phyloP scores from a whole-genome alignment of 139 green algal species.

The Chlamydomonas sp. region DNA sequence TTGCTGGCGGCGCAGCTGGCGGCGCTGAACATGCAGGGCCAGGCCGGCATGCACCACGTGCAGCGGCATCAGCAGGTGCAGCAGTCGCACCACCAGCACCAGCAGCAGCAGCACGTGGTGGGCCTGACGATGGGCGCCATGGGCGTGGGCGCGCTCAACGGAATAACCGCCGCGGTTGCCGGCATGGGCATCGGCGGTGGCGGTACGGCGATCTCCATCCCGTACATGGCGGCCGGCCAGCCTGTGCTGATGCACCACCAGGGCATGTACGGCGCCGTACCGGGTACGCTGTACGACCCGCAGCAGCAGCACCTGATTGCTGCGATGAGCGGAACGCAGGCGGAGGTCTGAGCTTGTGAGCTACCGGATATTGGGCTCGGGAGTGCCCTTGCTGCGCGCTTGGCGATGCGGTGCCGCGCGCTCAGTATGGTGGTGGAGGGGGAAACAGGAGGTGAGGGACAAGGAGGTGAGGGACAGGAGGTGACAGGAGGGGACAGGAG shows the following conservation, averaged over 20 bases:
- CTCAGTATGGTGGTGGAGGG: no score
- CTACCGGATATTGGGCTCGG: no score
- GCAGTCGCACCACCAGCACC: background rate
- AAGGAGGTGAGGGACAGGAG: no score
- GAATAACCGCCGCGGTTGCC: background rate
- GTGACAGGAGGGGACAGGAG: no score
- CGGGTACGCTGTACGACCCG: conserved; percentile 15
- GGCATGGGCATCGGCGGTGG: conserved; percentile 19
- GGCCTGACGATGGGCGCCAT: background rate
- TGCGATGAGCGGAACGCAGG: conserved; percentile 9
- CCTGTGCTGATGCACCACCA: conserved; percentile 14
- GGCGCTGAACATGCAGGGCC: conserved; percentile 8
- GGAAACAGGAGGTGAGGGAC: no score
- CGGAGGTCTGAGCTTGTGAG: conserved; percentile 6
- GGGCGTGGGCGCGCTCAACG: background rate
- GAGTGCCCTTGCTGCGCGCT: no score
- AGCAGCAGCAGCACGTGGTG: background rate
- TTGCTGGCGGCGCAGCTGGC: conserved; percentile 36
- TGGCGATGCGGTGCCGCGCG: no score
- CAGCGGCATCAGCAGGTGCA: background rate
- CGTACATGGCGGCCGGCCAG: conserved; percentile 6
- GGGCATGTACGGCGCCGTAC: background rate
- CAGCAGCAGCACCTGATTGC: conserved; percentile 23
- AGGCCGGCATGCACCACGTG: background rate
- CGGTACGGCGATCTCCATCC: background rate